Base-by-base conservation (phyloP, 1,284 basidiomycete genomes). In the Malassezia obtusa region DNA sequence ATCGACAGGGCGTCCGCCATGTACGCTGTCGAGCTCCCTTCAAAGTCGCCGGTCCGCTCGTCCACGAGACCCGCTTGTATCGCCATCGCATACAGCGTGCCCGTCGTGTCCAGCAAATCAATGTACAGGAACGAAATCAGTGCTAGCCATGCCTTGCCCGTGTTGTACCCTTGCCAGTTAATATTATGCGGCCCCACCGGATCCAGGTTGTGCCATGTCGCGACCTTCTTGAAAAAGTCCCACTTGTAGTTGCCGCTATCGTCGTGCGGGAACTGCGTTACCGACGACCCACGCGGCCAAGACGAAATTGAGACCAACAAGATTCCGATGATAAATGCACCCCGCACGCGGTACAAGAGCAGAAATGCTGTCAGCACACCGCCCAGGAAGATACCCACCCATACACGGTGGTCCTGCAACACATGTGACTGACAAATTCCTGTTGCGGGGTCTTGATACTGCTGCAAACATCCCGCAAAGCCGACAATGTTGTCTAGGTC, bases 51-150 rank as follows among this genome's bases (percentile, higher is more conserved):
- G 15, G 87, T 89, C 14, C 85, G 80, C 1, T 84, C 84, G 71
- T 90, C 84, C 52, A 86, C 85, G 11, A 91, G 80, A 21, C 86
- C 86, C n/a, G 88, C 87, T 62, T 89, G 89, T 68, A 86, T 87
- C 46, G 87, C 85, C 88, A 91, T 90, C 38, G 88, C 84, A 75
- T 89, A 89, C 11, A 90, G 77, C 2, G 88, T 89, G 68, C 87
- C 85, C 44, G 79, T 82, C 24, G 67, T 69, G 62, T 70, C 68
- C 39, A 71, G 61, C 53, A 68, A 47, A 45, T 89, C 87, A 67
- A 90, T 87, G 73, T 90, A 91, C 50, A 90, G 82, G 81, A 90
- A 86, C 25, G 76, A 75, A 62, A 88, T 78, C 31, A 90, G 79
- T 6, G 88, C 87, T 67, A 89, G 85, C 88, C 88, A 90, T 9